Base-by-base conservation (phyloP, 179 eudicot species). In the Spergularia azorica region DNA sequence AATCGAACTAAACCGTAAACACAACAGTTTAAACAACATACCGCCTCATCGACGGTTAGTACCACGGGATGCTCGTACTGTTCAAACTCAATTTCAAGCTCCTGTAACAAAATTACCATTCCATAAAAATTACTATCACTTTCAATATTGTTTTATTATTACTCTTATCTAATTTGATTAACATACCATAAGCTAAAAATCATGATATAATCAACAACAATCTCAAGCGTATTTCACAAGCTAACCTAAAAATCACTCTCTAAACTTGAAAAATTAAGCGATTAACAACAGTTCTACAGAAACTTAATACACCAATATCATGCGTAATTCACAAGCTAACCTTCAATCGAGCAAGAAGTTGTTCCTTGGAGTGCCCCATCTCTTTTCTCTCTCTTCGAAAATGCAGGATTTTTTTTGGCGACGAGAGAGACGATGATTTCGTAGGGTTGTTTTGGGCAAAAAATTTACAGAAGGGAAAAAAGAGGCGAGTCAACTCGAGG, bases 11-110 rank as follows among this genome's bases (percentile, higher is more conserved):
- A 20, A 51, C 32, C 32, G 32, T 11, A 48, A 46, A 32, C 67
- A 62, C 0, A 16, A 38, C 12, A 15, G 0, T 12, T 26, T 2
- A 26, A 20, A 51, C 14, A 54, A 67, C 80, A 66, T 83, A 91
- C 97, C 82, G 91, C 97, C 48, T 85, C 97, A 78, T 95, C 97
- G 58, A 95, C 99, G 0, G 99, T 95, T 84, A 93, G 74, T 74
- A 89, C 99, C 43, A 90, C 91, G 4, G 99, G 97, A 82, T 95
- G 99, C 76, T 95, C 97, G 14, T 88, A 87, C 75, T 79, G 81
- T 21, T 84, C 64, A 79, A 86, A 91, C 52, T 84, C 86, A 72
- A 95, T 83, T 68, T 88, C 80, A 79, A 86, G 94, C 87, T 89
- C 92, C 96, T 90, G 86, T 48, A 77, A 66, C 2, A 3, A 26